A percentile compares a stretch with the other conserved stretches of the same genome.
Conservation (phyloP, 805 yeast species). For the Hanseniaspora pseudoguilliermondii region DNA sequence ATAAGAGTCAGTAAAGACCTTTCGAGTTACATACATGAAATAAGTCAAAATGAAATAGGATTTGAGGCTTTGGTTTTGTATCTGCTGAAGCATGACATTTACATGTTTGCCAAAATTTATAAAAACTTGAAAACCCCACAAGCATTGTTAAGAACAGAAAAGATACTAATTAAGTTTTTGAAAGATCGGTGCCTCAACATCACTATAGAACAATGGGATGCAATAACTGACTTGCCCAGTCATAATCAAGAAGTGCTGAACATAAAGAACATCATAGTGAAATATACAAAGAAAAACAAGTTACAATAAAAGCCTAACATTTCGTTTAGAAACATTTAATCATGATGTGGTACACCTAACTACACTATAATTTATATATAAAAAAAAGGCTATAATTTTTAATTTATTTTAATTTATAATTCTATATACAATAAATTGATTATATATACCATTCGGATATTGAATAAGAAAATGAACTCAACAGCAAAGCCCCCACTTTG, state of each 20-base stretch:
- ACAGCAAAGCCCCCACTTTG: slow-evolving; percentile 12
- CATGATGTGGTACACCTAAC: too few species aligned
- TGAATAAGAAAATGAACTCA: background rate
- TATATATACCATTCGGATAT: background rate
- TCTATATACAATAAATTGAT: background rate
- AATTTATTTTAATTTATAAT: background rate
- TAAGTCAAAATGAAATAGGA: slow-evolving; percentile 4
- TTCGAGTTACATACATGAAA: background rate
- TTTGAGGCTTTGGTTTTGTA: background rate
- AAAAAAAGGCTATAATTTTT: background rate
- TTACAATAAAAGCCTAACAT: background rate
- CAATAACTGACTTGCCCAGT: background rate
- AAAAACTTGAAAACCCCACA: background rate
- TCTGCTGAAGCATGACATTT: background rate
- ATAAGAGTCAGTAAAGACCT: background rate
- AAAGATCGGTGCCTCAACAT: background rate
- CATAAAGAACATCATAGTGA: background rate
- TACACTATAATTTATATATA: too few species aligned
- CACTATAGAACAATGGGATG: background rate
- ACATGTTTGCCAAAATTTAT: slow-evolving; percentile 1
- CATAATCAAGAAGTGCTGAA: background rate
- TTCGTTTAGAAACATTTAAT: background rate
- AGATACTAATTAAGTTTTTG: background rate
- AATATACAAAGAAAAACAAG: background rate
- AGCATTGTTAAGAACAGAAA: background rate